Base-by-base conservation (phyloP, 805 yeast genomes). In the Pichia nanzhaoensis region DNA sequence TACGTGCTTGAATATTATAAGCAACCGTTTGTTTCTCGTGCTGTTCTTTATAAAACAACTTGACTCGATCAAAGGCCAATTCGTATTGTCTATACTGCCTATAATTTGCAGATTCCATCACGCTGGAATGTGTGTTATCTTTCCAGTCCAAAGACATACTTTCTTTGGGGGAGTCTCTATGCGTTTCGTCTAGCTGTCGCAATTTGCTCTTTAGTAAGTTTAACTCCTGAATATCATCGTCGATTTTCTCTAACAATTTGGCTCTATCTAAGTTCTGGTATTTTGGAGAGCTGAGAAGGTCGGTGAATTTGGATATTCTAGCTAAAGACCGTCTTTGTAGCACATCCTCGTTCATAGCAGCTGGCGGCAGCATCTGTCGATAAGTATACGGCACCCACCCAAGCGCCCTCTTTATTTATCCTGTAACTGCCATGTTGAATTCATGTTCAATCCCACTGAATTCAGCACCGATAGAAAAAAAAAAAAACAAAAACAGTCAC, bases 11-110 rank as follows among this genome's bases (percentile, higher is more conserved):
- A 31, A 82, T 69, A 54, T 82, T 82, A 58, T 78, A 82, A 0
- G 85, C 85, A 32, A 82, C 85, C 0, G 88, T 81, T 60, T 82
- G 88, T 51, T 73, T 73, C 46, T 70, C 75, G 55, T 82, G 89
- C 54, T 82, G 89, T 49, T 80, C 85, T 52, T 69, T 72, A 59
- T 82, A 82, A 55, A 82, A 82, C 42, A 68, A 70, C 52, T 78
- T 79, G 36, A 82, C 88, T 47, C 86, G 65, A 52, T 78, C 83
- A 56, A 80, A 76, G 0, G 33, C 33, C 5, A 30, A 14, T 51
- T 80, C 85, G 54, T 81, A 82, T 53, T 80, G 85, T 38, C 89
- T 62, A 53, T 77, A 82, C 28, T 65, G 61, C 59, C 74, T 42
- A 47, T 48, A 44, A 18, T 56, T 50, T 5, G 52, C 54, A 10